These are phyloP conservation scores for Teunomyces atbi DNA, from an alignment of 805 yeast species.

Conservation along the genomic window DNA sequence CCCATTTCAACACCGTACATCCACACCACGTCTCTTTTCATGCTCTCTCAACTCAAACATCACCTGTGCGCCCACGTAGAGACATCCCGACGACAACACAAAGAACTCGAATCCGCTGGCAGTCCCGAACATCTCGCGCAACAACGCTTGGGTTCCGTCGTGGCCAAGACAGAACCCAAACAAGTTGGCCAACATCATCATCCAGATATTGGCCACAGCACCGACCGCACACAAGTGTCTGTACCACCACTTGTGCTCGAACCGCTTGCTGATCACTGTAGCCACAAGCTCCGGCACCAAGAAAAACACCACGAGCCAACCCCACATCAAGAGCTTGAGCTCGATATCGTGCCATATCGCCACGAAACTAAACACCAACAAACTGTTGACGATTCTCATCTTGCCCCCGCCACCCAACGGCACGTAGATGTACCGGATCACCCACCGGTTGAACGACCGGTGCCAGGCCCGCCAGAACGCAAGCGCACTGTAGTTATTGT, in stretches of 20 bases:
- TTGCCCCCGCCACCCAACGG: conserved; percentile 83
- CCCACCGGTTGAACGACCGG: conserved; percentile 88
- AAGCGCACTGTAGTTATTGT: conserved; percentile 86
- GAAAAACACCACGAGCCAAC: conserved; percentile 88
- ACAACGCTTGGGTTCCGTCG: conserved; percentile 71
- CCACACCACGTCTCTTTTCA: conserved; percentile 80
- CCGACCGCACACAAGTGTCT: conserved; percentile 84
- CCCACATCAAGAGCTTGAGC: conserved; percentile 85
- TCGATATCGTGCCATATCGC: conserved; percentile 99
- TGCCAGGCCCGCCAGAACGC: conserved; percentile 99
- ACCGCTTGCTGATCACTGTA: conserved; percentile 43
- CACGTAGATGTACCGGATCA: conserved; percentile 79
- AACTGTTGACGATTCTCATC: conserved; percentile 68
- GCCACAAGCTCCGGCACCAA: conserved; percentile 81
- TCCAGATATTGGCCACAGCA: conserved; percentile 87
- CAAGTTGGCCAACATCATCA: conserved; percentile 96
- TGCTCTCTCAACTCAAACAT: conserved; percentile 92
- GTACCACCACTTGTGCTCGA: conserved; percentile 58
- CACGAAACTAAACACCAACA: conserved; percentile 89
- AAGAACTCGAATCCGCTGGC: conserved; percentile 65
- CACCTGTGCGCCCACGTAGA: conserved; percentile 84
- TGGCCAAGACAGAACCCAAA: conserved; percentile 93
- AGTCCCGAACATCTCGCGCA: conserved; percentile 72
- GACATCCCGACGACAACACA: conserved; percentile 55
- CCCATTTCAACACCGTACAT: conserved; percentile 70